Conservation (phyloP, 805 yeast genomes). For the Pichia ethanolica region DNA sequence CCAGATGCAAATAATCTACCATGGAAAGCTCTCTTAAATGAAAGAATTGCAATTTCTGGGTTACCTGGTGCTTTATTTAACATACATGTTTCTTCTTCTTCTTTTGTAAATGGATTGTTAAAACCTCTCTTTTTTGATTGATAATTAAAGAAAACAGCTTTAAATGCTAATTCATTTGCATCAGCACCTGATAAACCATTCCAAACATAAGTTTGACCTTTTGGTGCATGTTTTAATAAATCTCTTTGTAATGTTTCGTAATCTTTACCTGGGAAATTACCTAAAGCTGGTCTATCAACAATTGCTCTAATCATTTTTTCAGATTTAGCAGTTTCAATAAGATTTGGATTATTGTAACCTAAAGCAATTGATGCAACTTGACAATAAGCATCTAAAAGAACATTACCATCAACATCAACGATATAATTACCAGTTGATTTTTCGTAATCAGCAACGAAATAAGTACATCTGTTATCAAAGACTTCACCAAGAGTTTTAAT, state of each 20-base stretch:
- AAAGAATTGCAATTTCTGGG: conserved; percentile 76
- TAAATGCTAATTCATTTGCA: conserved; percentile 83
- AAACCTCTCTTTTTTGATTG: conserved; percentile 63
- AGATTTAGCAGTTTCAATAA: conserved; percentile 59
- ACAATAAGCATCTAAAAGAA: conserved; percentile 65
- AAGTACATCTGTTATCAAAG: conserved; percentile 65
- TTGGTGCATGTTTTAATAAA: conserved; percentile 68
- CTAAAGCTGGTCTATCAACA: conserved; percentile 79
- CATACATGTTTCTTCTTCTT: conserved; percentile 73
- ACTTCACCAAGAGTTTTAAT: conserved; percentile 50
- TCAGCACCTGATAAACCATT: conserved; percentile 79
- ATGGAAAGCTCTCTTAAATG: conserved; percentile 87
- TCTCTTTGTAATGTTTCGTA: conserved; percentile 44
- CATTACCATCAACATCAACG: conserved; percentile 74
- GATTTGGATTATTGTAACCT: conserved; percentile 79
- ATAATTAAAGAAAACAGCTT: conserved; percentile 81
- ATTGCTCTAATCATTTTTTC: conserved; percentile 66
- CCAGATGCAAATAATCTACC: conserved; percentile 92
- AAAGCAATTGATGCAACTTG: conserved; percentile 82
- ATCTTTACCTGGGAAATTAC: conserved; percentile 71
- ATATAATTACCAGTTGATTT: conserved; percentile 75
- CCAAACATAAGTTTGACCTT: conserved; percentile 70
- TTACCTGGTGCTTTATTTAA: conserved; percentile 80
- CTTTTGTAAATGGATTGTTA: conserved; percentile 49
- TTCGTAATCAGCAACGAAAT: conserved; percentile 68